Evolutionary conservation across 2,329 filamentous ascomycete genomes (phyloP), one percentile per base, ranked within the genome.

Genomic region (Alternaria dauci): DNA sequence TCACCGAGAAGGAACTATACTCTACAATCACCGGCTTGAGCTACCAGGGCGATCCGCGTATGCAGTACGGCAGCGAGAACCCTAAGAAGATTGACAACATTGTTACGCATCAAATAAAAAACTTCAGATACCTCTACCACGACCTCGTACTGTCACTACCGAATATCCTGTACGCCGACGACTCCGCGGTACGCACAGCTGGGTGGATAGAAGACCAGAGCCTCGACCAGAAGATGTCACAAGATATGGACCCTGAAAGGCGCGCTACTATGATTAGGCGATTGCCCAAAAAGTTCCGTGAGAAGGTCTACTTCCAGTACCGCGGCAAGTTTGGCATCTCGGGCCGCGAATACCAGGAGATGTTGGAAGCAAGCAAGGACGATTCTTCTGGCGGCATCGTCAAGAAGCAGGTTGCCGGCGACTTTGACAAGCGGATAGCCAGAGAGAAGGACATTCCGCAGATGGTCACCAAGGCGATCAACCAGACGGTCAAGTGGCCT

Each of bases 211-310:
- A 87, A 52, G 87, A 91, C 58, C 63, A 66, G 20, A 70, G 68
- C 57, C 78, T 73, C 53, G 88, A 95, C 67, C 85, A 92, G 67
- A 84, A 82, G 16, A 83, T 99, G 20, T 84, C 86, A 42, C 95
- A 99, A 79, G 93, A 98, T 72, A 96, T 98, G 93, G 92, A 97
- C 71, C 92, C 94, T 0, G 81, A 92, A 59, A 93, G 91, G 73
- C 89, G 95, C 58, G 93, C 92, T 18, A 99, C 99, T 79, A 99
- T 99, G 92, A 94, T 99, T 9, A 89, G 95, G 5, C 90, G 95
- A 12, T 83, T 99, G 11, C 95, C 95, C 4, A 90, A 91, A 71
- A 85, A 89, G 6, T 98, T 99, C 84, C 88, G 95, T 38, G 88
- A 91, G 55, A 94, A 93, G 60, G 83, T 99, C 0, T 99, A 99